These are phyloP conservation scores for Lolium perenne DNA, from an alignment of 176 grass and related monocot genomes.

Conservation along the genomic window DNA sequence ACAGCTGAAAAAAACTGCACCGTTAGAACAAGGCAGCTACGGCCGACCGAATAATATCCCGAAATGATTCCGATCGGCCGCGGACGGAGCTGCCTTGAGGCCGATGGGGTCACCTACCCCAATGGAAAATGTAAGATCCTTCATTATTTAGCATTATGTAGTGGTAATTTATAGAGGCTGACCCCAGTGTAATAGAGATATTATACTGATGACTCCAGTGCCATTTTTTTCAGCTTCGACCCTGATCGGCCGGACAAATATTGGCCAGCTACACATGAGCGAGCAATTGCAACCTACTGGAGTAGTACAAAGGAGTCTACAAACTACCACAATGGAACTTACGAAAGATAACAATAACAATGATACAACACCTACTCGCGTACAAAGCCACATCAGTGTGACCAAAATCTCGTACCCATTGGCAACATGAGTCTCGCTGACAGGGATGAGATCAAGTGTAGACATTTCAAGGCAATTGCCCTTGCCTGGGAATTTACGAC, in stretches of 20 bases:
- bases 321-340: neutral
- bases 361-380: neutral
- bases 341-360: neutral
- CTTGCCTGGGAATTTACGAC: conserved; percentile 20
- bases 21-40: neutral
- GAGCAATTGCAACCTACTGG: neutral
- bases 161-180: too few relatives aligned
- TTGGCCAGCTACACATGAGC: neutral
- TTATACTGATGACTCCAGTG: too few relatives aligned
- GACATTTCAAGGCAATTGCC: neutral
- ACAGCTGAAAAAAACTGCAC: neutral
- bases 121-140: too few relatives aligned
- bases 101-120: too few relatives aligned
- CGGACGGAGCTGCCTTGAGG: too few relatives aligned
- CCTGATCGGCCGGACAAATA: neutral
- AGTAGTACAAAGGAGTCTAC: too few relatives aligned
- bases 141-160: too few relatives aligned
- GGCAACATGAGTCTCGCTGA: neutral
- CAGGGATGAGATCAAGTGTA: neutral
- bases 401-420: neutral
- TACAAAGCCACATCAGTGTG: neutral
- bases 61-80: neutral
- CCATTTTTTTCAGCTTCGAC: too few relatives aligned
- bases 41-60: neutral
- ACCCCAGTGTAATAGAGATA: too few relatives aligned